phyloP scores from a whole-genome alignment of 495 filamentous ascomycete species.

The Choiromyces venosus region DNA sequence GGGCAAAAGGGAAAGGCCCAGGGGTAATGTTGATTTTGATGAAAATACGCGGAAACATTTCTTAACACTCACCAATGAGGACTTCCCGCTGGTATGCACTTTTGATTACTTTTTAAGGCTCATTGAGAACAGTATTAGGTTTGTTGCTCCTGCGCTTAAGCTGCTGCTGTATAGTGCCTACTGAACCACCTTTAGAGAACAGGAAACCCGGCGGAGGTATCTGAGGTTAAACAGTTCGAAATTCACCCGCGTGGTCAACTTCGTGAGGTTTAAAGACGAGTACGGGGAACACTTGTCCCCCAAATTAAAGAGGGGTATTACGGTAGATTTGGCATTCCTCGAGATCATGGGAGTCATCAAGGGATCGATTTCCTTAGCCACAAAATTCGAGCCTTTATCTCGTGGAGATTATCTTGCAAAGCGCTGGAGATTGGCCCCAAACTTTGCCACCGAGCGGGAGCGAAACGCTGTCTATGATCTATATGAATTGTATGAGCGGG shows the following conservation, averaged over 20 bases:
- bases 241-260: slow-evolving; percentile 43
- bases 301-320: too few relatives aligned
- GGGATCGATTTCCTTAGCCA: too few relatives aligned
- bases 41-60: slow-evolving; percentile 9
- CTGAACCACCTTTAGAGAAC: slow-evolving; percentile 16
- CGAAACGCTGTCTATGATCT: slow-evolving; percentile 42
- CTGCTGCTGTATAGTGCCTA: too few relatives aligned
- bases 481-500: slow-evolving; percentile 44
- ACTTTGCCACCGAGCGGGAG: slow-evolving; percentile 42
- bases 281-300: slow-evolving; percentile 46
- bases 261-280: slow-evolving; percentile 42
- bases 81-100: too few relatives aligned
- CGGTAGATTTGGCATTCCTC: too few relatives aligned
- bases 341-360: too few relatives aligned
- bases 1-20: not conserved
- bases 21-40: not conserved
- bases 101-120: too few relatives aligned
- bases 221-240: not conserved
- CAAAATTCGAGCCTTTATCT: too few relatives aligned
- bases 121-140: too few relatives aligned
- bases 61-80: slow-evolving; percentile 34
- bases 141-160: too few relatives aligned
- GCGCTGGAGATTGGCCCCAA: slow-evolving; percentile 42
- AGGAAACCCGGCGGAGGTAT: slow-evolving; percentile 10
- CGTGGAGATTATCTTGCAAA: slow-evolving; percentile 41